Conservation (phyloP, 1,284 basidiomycete genomes). For the Coniophora puteana region DNA sequence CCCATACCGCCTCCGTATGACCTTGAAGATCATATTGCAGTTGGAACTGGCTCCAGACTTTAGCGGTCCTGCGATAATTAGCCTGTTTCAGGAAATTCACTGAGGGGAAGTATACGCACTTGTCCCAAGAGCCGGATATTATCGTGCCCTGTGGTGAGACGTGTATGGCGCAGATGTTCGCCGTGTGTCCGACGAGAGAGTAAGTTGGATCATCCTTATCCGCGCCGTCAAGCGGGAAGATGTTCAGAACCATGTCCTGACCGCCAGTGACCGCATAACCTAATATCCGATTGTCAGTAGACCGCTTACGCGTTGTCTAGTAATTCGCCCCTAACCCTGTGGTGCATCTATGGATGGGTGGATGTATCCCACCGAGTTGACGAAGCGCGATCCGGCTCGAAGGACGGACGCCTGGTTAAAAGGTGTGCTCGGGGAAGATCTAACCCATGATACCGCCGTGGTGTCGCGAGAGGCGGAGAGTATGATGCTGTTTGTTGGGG, state of each 20-base stretch:
- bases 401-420: slow-evolving; percentile 57
- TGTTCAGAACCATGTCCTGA: slow-evolving; percentile 80
- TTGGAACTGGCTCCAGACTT: slow-evolving; percentile 87
- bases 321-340: slow-evolving; percentile 60
- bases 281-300: slow-evolving; percentile 34
- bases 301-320: too few species aligned
- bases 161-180: slow-evolving; percentile 89
- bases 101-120: slow-evolving; percentile 47
- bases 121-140: slow-evolving; percentile 98
- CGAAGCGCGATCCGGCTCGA: slow-evolving; percentile 70
- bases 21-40: slow-evolving; percentile 76
- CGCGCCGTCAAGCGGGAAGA: slow-evolving; percentile 60
- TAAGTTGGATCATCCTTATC: slow-evolving; percentile 68
- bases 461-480: slow-evolving; percentile 89
- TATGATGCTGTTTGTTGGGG: slow-evolving; percentile 68
- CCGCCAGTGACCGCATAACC: slow-evolving; percentile 84
- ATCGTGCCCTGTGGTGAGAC: slow-evolving; percentile 67
- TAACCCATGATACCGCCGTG: slow-evolving; percentile 83
- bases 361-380: slow-evolving; percentile 81
- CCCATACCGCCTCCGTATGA: slow-evolving; percentile 94
- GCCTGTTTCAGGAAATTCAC: too few species aligned
- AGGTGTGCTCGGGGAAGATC: slow-evolving; percentile 38
- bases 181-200: slow-evolving; percentile 84
- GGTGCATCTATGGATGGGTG: slow-evolving; percentile 63
- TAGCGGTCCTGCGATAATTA: slow-evolving; percentile 67